These are phyloP conservation scores for Fusarium stilboides DNA, from an alignment of 2,329 filamentous ascomycete species.

Conservation along the genomic window DNA sequence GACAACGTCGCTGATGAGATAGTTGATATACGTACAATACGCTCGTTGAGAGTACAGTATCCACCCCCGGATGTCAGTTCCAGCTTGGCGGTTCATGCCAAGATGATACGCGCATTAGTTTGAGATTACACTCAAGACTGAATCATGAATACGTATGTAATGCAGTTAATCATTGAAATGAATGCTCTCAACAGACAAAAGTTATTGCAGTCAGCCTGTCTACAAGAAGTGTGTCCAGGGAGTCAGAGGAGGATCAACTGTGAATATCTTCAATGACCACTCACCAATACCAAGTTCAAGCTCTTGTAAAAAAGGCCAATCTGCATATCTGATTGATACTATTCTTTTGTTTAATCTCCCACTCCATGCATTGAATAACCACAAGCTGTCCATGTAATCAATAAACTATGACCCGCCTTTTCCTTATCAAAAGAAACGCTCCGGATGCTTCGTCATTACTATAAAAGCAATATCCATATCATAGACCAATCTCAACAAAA, in stretches of 20 bases:
- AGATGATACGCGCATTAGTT: slow-evolving; percentile 19
- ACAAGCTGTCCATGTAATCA: neutral
- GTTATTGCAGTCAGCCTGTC: neutral
- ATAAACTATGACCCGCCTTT: slow-evolving; percentile 8
- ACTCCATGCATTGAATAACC: neutral
- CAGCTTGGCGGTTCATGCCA: slow-evolving; percentile 33
- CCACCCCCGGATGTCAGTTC: slow-evolving; percentile 35
- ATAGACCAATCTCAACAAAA: slow-evolving; percentile 34
- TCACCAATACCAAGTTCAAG: neutral
- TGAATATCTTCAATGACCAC: no score
- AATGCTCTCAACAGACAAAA: neutral
- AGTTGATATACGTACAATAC: slow-evolving; percentile 12
- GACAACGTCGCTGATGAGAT: neutral
- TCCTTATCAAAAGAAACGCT: slow-evolving; percentile 21
- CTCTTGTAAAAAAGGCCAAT: neutral
- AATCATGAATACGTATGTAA: slow-evolving; percentile 8
- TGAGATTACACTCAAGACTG: neutral
- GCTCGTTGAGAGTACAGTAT: slow-evolving; percentile 20
- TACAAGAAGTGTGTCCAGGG: neutral
- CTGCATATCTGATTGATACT: neutral
- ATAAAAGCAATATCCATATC: slow-evolving; percentile 4
- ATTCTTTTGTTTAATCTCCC: neutral
- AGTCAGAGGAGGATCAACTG: neutral
- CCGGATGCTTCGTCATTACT: slow-evolving; percentile 14
- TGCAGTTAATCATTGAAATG: neutral